Evolutionary conservation across 2,329 filamentous ascomycete species (phyloP).

Genomic region (Neospermospora avenae): DNA sequence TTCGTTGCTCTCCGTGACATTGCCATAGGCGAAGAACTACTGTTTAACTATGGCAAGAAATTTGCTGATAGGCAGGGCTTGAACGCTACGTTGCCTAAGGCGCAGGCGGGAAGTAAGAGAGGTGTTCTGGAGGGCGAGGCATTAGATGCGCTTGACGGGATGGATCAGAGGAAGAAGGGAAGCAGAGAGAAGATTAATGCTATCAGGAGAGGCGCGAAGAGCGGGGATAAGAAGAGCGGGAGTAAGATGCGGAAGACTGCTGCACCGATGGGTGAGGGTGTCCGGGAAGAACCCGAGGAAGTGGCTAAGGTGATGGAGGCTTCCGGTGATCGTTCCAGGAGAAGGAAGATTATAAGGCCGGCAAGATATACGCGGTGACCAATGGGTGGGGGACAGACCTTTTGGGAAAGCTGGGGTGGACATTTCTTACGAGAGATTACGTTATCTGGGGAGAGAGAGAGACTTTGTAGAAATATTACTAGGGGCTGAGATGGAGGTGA

Average conservation of each 20-base stretch:
- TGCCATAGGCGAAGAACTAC: slow-evolving; percentile 69
- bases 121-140: slow-evolving; percentile 25
- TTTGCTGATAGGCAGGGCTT: slow-evolving; percentile 53
- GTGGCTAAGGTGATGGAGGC: neutral
- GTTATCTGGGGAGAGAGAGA: neutral
- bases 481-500: too few relatives aligned
- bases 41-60: slow-evolving; percentile 76
- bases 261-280: neutral
- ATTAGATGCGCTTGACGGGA: slow-evolving; percentile 25
- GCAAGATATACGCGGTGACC: neutral
- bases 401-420: neutral
- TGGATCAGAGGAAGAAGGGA: slow-evolving; percentile 14
- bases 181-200: slow-evolving; percentile 15
- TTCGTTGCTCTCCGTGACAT: slow-evolving; percentile 68
- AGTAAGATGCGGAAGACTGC: slow-evolving; percentile 14
- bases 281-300: neutral
- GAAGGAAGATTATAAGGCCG: slow-evolving; percentile 2
- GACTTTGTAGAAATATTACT: neutral
- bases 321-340: neutral
- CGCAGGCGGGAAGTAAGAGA: slow-evolving; percentile 19
- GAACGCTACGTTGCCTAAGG: slow-evolving; percentile 43
- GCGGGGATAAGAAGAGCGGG: neutral
- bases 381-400: neutral
- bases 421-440: neutral
- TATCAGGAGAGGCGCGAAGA: slow-evolving; percentile 7